Conservation (phyloP, 257 asterid species). For the Ligustrum vulgare region DNA sequence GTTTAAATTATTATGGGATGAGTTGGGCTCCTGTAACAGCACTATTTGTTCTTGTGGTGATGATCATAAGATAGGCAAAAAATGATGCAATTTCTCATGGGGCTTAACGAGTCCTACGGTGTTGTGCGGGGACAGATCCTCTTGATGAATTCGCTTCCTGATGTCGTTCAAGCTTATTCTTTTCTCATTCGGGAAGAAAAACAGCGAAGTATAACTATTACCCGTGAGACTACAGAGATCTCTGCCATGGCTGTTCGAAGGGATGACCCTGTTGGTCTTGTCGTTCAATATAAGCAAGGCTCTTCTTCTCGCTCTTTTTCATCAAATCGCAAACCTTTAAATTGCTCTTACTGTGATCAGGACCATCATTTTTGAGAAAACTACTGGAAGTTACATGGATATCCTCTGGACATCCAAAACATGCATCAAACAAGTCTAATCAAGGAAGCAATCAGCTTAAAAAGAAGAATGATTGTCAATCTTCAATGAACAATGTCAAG, state of each 20-base stretch:
- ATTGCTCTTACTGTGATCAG: no score
- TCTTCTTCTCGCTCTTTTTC: no score
- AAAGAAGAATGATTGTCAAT: no score
- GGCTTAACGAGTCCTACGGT: slow-evolving; percentile 3
- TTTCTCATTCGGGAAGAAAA: not conserved
- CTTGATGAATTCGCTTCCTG: not conserved
- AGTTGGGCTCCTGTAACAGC: not conserved
- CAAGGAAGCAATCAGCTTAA: not conserved
- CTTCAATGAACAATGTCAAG: no score
- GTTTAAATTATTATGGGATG: not conserved
- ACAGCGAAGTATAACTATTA: not conserved
- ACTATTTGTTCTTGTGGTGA: not conserved
- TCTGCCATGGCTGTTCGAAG: no score
- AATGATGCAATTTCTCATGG: slow-evolving; percentile 8
- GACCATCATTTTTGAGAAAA: not conserved
- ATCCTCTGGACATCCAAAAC: not conserved
- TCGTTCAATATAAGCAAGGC: no score
- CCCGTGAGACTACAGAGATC: no score
- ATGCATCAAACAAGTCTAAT: not conserved
- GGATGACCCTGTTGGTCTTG: no score
- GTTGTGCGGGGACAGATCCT: not conserved
- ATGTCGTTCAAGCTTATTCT: not conserved
- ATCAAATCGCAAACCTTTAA: no score
- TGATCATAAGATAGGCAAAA: not conserved
- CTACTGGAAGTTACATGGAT: not conserved